Base-by-base conservation (phyloP, 2,329 filamentous ascomycete species). In the Aspergillus ochraceus region DNA sequence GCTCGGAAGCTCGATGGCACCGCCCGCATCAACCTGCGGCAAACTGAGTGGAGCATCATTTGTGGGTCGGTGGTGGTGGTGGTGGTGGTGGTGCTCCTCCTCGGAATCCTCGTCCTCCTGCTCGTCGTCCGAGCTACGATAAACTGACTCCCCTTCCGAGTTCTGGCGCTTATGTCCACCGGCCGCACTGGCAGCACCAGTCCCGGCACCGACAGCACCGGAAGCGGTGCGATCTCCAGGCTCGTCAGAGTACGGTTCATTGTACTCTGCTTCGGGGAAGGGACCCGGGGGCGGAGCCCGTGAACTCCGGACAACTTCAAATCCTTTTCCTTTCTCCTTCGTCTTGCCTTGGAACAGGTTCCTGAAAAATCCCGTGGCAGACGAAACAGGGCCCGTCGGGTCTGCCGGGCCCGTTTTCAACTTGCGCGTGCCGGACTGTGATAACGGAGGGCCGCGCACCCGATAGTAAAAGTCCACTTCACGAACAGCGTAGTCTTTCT, bases 381-480 rank as follows among this genome's bases (percentile, higher is more conserved):
- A 94, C 1, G 92, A 90, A 20, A 97, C 90, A 0, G 93, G 92
- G 0, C 93, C 91, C 42, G 93, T 97, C 0, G 95, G 95, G 78
- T 99, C 94, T 9, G 93, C 92, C 2, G 95, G 95, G 0, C 95
- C 95, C 4, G 95, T 99, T 69, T 95, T 94, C 54, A 97, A 81
- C 72, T 91, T 94, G 53, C 95, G 85, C 20, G 90, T 92, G 0
- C 90, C 90, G 3, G 87, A 87, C 61, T 92, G 90, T 1, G 92
- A 93, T 12, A 98, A 79, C 1, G 94, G 92, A 20, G 92, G 91
- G 0, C 95, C 95, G 36, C 95, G 87, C 19, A 96, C 90, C 10
- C 92, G 90, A 70, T 99, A 98, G 77, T 98, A 98, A 70, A 97
- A 97, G 74, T 99, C 95, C 0, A 96, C 92, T 75, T 99, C 95